Evolutionary conservation across 2,329 filamentous ascomycete species (phyloP).

Genomic region (Trichoderma polysporum): DNA sequence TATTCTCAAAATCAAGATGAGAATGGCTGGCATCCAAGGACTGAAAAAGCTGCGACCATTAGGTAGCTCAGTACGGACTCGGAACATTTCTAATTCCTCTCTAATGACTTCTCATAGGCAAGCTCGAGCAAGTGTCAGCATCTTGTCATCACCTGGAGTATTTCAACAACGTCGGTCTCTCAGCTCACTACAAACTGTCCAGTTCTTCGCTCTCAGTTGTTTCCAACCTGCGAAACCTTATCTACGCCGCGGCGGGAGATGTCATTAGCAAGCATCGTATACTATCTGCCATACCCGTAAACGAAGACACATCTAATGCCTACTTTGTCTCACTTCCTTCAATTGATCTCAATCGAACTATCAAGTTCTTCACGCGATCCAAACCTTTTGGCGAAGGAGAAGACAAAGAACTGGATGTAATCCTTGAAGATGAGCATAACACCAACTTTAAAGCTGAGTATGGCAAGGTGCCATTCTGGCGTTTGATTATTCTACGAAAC

Average conservation of each 20-base stretch:
- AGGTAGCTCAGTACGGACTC: not conserved
- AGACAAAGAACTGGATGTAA: not conserved
- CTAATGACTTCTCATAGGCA: conserved; percentile 31
- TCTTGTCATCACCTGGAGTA: conserved; percentile 42
- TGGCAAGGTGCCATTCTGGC: not conserved
- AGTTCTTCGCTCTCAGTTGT: too few relatives aligned
- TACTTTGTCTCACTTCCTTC: not conserved
- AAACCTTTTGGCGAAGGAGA: not conserved
- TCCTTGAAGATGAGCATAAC: not conserved
- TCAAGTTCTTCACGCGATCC: not conserved
- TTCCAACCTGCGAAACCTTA: not conserved
- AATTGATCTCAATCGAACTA: not conserved
- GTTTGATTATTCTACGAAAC: conserved; percentile 27
- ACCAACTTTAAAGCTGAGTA: not conserved
- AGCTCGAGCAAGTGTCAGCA: conserved; percentile 45
- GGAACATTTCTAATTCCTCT: not conserved
- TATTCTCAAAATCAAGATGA: too few relatives aligned
- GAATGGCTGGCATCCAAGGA: not conserved
- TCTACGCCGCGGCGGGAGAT: not conserved
- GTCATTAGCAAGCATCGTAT: not conserved
- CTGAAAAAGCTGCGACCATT: not conserved
- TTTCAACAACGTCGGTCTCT: conserved; percentile 45
- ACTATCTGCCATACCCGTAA: not conserved
- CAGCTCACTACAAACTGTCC: conserved; percentile 37
- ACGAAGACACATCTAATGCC: not conserved